Conservation (phyloP, 2,329 filamentous ascomycete genomes). For the Tolypocladium paradoxum region DNA sequence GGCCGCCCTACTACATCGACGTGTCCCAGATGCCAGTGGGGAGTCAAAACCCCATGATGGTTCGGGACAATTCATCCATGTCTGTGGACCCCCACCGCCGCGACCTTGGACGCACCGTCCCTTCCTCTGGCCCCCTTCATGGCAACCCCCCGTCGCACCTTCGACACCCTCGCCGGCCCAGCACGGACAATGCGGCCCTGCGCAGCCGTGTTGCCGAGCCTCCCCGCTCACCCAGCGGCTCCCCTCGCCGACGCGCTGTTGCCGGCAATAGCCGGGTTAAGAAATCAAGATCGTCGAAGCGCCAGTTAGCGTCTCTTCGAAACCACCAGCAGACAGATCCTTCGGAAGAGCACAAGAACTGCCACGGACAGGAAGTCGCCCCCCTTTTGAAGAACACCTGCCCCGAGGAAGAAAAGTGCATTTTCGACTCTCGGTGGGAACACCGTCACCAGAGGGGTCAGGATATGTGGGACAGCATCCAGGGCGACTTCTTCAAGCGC, state of each 20-base stretch:
- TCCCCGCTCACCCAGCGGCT: conserved; percentile 13
- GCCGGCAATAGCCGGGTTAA: conserved; percentile 15
- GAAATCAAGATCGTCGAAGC: conserved; percentile 10
- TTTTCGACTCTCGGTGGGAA: conserved; percentile 38
- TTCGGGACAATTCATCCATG: conserved; percentile 11
- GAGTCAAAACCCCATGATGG: conserved; percentile 15
- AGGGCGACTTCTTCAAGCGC: conserved; percentile 25
- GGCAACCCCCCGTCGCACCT: conserved; percentile 13
- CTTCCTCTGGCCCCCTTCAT: conserved; percentile 9
- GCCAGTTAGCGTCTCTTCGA: conserved; percentile 2
- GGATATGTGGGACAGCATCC: conserved; percentile 48
- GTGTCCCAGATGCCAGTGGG: conserved; percentile 15
- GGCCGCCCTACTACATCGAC: conserved; percentile 16
- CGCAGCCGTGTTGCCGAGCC: conserved; percentile 3
- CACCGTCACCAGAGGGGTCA: conserved; percentile 38
- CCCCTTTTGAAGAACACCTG: conserved; percentile 32
- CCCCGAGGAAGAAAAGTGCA: conserved; percentile 35
- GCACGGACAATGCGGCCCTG: conserved; percentile 9
- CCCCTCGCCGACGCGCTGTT: conserved; percentile 15
- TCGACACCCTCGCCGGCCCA: conserved; percentile 13
- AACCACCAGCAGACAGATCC: conserved; percentile 10
- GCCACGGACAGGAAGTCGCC: conserved; percentile 19
- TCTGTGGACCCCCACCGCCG: conserved; percentile 14
- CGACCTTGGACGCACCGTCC: conserved; percentile 9
- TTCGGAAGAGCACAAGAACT: conserved; percentile 23